Evolutionary conservation across 768 basidiomycete genomes (phyloP), one percentile per base, ranked within the genome.

Genomic region (Kwoniella botswanensis): DNA sequence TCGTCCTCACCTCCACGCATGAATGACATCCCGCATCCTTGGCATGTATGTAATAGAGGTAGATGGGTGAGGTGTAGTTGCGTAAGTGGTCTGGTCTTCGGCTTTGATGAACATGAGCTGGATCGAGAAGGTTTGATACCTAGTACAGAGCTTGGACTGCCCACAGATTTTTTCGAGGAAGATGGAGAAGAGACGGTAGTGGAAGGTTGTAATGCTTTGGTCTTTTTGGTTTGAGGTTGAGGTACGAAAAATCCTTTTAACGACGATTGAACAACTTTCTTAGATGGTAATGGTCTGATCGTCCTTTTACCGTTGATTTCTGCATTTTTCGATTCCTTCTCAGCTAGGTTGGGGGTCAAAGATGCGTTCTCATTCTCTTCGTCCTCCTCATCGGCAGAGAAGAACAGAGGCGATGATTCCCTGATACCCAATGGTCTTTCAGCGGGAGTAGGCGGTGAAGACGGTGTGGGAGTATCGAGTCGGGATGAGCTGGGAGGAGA

Each of bases 11-110:
- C 79, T 43, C 80, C 81, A 26, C 79, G 76, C 59, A 82, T 76
- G 70, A 80, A 82, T 15, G 81, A 80, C 81, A 82, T 82, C 6
- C 65, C 63, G 65, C 82, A 83, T 63, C 76, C 71, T 44, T 59
- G 63, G 62, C 82, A 83, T 7, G 80, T 81, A 18, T 77, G 74
- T 4, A 81, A 66, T 7, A 81, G 60, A 1, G 78, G 79, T 13
- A 79, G 62, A 64, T 79, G 77, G 18, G 76, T 74, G 17, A 81
- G 67, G 26, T 79, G 77, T 35, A 74, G 44, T 64, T 81, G 79
- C 3, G 74, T 72, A 2, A 78, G 68, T 0, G 65, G 12, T 29
- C 46, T 66, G 4, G 24, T 0, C n/a, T 52, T 29, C 3, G 43
- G 24, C 24, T 26, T 26, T 26, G 24, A 26, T 26, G 24, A 1